Percentiles rank a stretch among this genome's conserved stretches.
Conservation (phyloP, 768 basidiomycete species). For the Mycena epipterygia region DNA sequence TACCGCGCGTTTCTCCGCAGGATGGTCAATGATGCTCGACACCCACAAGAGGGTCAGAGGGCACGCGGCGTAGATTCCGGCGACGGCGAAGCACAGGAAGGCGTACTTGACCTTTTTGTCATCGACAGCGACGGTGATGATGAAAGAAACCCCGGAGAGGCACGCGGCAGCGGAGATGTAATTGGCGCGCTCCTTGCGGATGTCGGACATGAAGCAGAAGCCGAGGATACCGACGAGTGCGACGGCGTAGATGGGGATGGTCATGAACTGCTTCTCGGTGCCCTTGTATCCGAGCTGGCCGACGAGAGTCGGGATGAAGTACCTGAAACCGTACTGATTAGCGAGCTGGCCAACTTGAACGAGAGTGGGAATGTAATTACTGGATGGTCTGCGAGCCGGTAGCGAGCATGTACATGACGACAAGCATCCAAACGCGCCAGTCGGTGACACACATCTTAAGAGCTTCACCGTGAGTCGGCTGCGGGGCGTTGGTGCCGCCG, state of each 20-base stretch:
- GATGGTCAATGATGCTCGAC: constrained; percentile 25
- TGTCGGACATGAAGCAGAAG: constrained; percentile 32
- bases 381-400: constrained; percentile 34
- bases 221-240: constrained; percentile 26
- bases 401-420: constrained; percentile 35
- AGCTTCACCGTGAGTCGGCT: constrained; percentile 20
- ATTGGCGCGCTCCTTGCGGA: constrained; percentile 32
- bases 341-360: too few species aligned
- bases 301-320: constrained; percentile 33
- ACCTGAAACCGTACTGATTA: too few species aligned
- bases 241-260: constrained; percentile 32
- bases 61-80: constrained; percentile 44
- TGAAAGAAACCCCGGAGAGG: constrained; percentile 30
- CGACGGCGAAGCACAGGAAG: constrained; percentile 51
- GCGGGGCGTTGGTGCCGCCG: background rate
- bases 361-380: too few species aligned
- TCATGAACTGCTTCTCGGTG: constrained; percentile 22
- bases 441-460: constrained; percentile 23
- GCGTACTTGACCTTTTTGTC: constrained; percentile 45
- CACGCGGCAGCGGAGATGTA: constrained; percentile 30
- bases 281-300: constrained; percentile 30
- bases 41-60: constrained; percentile 26
- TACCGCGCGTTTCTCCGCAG: constrained; percentile 43
- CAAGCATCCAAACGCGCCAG: constrained; percentile 26
- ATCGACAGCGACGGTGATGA: constrained; percentile 48